Evolutionary conservation across 1,284 basidiomycete genomes (phyloP), one percentile per base, ranked within the genome.

Genomic region (Xerocomus amazonicus): DNA sequence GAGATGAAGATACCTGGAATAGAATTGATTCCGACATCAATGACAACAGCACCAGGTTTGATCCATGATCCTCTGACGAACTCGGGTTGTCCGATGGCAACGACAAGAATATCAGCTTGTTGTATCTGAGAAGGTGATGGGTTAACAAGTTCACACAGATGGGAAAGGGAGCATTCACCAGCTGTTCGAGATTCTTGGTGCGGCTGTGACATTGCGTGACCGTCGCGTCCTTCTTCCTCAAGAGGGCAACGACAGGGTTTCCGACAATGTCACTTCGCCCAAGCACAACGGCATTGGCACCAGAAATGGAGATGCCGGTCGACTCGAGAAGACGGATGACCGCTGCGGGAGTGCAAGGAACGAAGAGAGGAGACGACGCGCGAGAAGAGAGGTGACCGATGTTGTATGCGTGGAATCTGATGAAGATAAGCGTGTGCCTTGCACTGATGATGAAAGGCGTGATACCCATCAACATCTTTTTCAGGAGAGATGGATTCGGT

Each of bases 211-310:
- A 97, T 70, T 98, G 96, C 27, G 95, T 99, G 57, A 99, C 94
- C 32, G 97, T 99, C 28, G 95, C 95, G 67, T 99, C 90, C 55
- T 82, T 82, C 68, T 87, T 88, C 60, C 93, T 81, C 48, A 99
- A 79, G 75, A 99, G 85, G 28, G 91, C 87, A 31, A 87, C 84
- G 50, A 98, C 94, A 32, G 97, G 97, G 62, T 86, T 97, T 51
- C 97, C 97, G 54, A 99, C 97, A 61, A 99, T 99, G 69, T 99
- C 97, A 66, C 91, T 95, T 57, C 97, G 87, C 52, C 97, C 97
- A 48, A 99, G 84, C 19, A 99, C 93, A 50, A 97, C 94, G 14
- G 91, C 88, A 62, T 87, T 83, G 50, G 90, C 76, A 50, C 92
- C 92, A 29, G 81, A 69, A 56, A 96, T 76, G 19, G 82, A 62